Evolutionary conservation across 306 rosid species (phyloP), one percentile per base, ranked within the genome.

Genomic region (Amphicarpaea edgeworthii): DNA sequence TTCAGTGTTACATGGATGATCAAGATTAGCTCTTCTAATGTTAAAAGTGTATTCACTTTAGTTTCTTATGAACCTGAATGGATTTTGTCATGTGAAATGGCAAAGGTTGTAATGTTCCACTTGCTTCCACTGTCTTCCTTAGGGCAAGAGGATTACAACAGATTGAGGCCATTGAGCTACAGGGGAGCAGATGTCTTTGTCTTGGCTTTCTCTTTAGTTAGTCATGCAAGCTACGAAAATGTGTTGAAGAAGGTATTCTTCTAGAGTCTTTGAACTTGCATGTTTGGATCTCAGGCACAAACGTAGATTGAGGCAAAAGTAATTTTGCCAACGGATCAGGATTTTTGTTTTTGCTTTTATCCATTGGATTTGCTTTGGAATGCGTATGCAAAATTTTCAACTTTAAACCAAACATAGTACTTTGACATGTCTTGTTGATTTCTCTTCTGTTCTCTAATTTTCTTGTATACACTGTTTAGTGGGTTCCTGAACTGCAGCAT

Each of bases 111-210:
- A 32, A 6, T 43, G 46, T 54, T 30, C 28, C 21, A 61, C 73
- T 14, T 75, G 70, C 12, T 58, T 85, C 74, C 24, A 24, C 47
- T 80, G 49, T 50, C 3, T 72, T 80, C 72, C 66, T 72, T 65
- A 93, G 98, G 98, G 66, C 98, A 93, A 90, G 98, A 93, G 81
- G 98, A 93, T 84, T 93, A 93, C 86, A 90, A 93, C 72, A 83
- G 98, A 46, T 72, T 93, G 24, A 93, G 98, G 89, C 98, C 98
- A n/a, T 83, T 93, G 83, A 93, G 98, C 85, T 93, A 93, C 80
- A 88, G 98, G 54, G 94, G 98, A 5, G 98, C 93, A 17, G 98
- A 93, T 86, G 98, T 93, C 45, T 93, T 93, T 83, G 93, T 93
- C 70, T 69, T 93, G 61, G 91, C 96, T 69, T 93, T 93, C 88